Base-by-base conservation (phyloP, 164 flowering plant genomes). In the Berberis thunbergii region DNA sequence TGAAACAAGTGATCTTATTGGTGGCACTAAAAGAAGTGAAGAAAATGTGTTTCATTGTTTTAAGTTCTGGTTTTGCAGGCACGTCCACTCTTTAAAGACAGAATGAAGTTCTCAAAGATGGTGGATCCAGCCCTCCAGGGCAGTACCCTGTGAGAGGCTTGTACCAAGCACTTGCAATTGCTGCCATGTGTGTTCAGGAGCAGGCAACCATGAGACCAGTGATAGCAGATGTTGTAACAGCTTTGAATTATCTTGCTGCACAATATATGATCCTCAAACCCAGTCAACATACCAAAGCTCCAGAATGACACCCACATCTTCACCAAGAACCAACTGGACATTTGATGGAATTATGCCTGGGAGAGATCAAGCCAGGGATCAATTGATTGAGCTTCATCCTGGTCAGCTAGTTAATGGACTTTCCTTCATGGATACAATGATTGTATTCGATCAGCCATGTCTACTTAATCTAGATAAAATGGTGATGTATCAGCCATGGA, bases 121-220 rank as follows among this genome's bases (percentile, higher is more conserved):
- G 92, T 84, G 6, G 97, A 90, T 68, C 97, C 97, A 2, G 9
- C 69, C 66, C 91, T 90, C 38, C 84, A 88, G 71, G 93, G 12
- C 86, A 80, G 59, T 90, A 84, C 65, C 95, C 97, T 8, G 64
- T 68, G 57, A 80, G 95, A 60, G 93, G 94, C 42, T 66, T 91
- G 67, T 91, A 85, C 65, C 96, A 91, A 79, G 97, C 96, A 12
- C 89, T 91, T 64, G 93, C 93, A 59, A 81, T 91, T 64, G 97
- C 97, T 10, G 93, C 91, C 13, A 91, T 91, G 96, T 88, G 97
- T 68, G 96, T 91, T 46, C 96, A 86, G 69, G 96, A 91, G 68
- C 89, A 91, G 70, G 91, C 97, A 6, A 79, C 76, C 60, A 77
- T 84, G 88, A 81, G 96, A 7, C 97, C 96, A n/a, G 64, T 78